phyloP scores from a whole-genome alignment of 805 yeast genomes.

The Schizosaccharomyces octosporus region DNA sequence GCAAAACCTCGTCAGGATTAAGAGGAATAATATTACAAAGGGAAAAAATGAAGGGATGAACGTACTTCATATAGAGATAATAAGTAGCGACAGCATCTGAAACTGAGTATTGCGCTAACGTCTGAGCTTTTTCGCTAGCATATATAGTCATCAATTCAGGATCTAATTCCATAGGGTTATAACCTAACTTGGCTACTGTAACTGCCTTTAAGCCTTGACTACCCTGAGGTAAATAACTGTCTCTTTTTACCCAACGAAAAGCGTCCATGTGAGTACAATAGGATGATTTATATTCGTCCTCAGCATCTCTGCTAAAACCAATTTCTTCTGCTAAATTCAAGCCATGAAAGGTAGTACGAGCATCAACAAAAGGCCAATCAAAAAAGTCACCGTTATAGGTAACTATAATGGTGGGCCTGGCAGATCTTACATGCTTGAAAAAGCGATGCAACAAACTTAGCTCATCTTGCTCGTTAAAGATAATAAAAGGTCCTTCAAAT shows the following conservation, averaged over 20 bases:
- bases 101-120: constrained; percentile 84
- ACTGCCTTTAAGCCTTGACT: constrained; percentile 96
- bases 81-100: constrained; percentile 98
- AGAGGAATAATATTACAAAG: constrained; percentile 85
- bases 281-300: constrained; percentile 77
- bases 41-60: constrained; percentile 89
- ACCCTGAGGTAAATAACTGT: constrained; percentile 91
- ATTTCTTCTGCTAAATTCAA: constrained; percentile 75
- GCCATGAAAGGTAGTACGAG: constrained; percentile 62
- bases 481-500: constrained; percentile 68
- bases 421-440: constrained; percentile 75
- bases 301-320: constrained; percentile 73
- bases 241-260: constrained; percentile 93
- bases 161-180: constrained; percentile 85
- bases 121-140: constrained; percentile 81
- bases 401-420: constrained; percentile 84
- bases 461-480: constrained; percentile 77
- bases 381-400: constrained; percentile 96
- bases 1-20: constrained; percentile 81
- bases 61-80: constrained; percentile 83
- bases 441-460: constrained; percentile 46
- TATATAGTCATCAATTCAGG: constrained; percentile 97
- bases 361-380: constrained; percentile 97
- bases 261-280: constrained; percentile 95
- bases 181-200: constrained; percentile 82